A percentile compares a stretch with the other conserved stretches of the same genome.
Evolutionary conservation across 1,284 basidiomycete genomes (phyloP).

Genomic region (Meira nashicola): DNA sequence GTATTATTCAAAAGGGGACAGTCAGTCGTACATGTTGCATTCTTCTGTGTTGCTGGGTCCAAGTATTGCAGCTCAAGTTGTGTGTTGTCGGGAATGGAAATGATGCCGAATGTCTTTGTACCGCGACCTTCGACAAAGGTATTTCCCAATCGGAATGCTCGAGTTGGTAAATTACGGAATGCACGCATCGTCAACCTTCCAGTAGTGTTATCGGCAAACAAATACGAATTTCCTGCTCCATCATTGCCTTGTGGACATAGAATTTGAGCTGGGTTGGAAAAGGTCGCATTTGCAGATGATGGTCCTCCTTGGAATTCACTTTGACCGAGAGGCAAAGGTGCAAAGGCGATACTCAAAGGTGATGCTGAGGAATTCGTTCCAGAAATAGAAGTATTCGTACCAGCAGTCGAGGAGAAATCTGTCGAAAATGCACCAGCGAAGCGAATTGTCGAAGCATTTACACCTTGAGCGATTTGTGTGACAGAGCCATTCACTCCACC

Average conservation of each 20-base stretch:
- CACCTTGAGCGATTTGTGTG: slow-evolving; percentile 69
- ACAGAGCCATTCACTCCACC: slow-evolving; percentile 76
- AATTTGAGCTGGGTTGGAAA: slow-evolving; percentile 67
- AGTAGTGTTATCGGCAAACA: slow-evolving; percentile 69
- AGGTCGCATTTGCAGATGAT: slow-evolving; percentile 64
- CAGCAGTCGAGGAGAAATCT: slow-evolving; percentile 56
- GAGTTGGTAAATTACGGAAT: slow-evolving; percentile 67
- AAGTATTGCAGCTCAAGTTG: slow-evolving; percentile 71
- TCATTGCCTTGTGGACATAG: slow-evolving; percentile 78
- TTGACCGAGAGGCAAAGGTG: slow-evolving; percentile 54
- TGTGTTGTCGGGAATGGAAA: slow-evolving; percentile 77
- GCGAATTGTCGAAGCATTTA: slow-evolving; percentile 69
- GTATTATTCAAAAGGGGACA: slow-evolving; percentile 55
- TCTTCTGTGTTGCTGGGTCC: slow-evolving; percentile 69
- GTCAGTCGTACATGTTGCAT: slow-evolving; percentile 58
- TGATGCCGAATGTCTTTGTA: slow-evolving; percentile 72
- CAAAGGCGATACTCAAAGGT: slow-evolving; percentile 33
- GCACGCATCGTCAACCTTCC: slow-evolving; percentile 69
- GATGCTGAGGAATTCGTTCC: slow-evolving; percentile 58
- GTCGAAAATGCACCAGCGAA: slow-evolving; percentile 75
- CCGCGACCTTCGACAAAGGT: slow-evolving; percentile 74
- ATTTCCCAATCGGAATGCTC: slow-evolving; percentile 83
- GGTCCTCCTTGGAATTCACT: slow-evolving; percentile 69
- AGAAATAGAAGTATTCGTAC: slow-evolving; percentile 21
- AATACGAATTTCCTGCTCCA: slow-evolving; percentile 75